Evolutionary conservation across 192 early-diverging fungal species (phyloP), one percentile per base, ranked within the genome.

Genomic region (Diversispora eburnea): DNA sequence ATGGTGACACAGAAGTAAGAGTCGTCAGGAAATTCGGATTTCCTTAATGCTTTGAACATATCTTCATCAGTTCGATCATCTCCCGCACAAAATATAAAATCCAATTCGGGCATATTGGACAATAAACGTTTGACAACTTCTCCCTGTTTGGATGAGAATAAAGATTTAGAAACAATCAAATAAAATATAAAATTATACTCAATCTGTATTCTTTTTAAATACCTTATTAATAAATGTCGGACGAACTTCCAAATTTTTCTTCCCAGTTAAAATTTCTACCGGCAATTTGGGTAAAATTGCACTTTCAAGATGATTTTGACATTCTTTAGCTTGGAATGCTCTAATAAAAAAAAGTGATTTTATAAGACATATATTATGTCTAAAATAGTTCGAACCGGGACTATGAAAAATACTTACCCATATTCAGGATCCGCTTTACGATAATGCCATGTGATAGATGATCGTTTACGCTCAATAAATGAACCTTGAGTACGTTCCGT

Each of bases 51-150:
- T 63, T 86, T 85, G 78, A 99, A 98, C 95, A 99, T 98, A 78
- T 97, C 96, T 78, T 98, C 95, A 76, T 98, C 98, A 1, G 96
- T 98, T 79, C 91, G 90, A 83, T 97, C 96, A 76, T 98, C 95
- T 22, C 98, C 96, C n/a, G 91, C 93, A 78, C 97, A 98, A 25
- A 96, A 82, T 1, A 96, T 88, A 86, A 99, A 99, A 62, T 95
- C 94, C 67, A 86, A 87, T 5, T 87, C 86, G 17, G 89, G 85
- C 48, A 87, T 80, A 54, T 76, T 79, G 5, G 75, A 73, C 20
- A 95, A 65, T 61, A 99, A 75, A 8, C 92, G 85, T 81, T 96
- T 95, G 73, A 98, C 92, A 73, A 98, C 97, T 78, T 98, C 94
- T 9, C 98, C 98, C 77, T 73, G 13, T 20, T 58, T 7, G 4